phyloP scores from a whole-genome alignment of 2,329 filamentous ascomycete species.

The Raffaelea arxii region DNA sequence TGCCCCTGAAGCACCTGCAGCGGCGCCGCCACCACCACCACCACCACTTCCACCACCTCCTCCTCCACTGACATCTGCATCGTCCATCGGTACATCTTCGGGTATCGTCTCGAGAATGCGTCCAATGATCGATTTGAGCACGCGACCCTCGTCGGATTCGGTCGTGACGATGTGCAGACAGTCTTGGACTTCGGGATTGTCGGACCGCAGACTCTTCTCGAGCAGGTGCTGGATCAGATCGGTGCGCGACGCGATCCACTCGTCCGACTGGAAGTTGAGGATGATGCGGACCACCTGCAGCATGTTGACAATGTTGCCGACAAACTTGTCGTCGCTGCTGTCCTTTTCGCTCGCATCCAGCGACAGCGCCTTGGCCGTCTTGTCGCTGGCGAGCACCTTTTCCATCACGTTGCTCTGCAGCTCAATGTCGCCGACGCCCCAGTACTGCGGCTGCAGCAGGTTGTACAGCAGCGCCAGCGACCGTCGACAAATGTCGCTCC shows the following conservation, averaged over 20 bases:
- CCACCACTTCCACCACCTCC: too few species aligned
- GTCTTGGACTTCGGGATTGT: conserved; percentile 88
- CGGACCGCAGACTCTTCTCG: conserved; percentile 79
- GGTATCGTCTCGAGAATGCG: conserved; percentile 85
- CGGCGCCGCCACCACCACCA: too few species aligned
- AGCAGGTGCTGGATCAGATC: conserved; percentile 74
- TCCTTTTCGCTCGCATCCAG: conserved; percentile 54
- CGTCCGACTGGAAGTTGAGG: conserved; percentile 75
- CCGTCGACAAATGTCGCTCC: conserved; percentile 76
- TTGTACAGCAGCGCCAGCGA: conserved; percentile 74
- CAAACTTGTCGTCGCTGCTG: conserved; percentile 69
- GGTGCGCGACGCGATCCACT: conserved; percentile 80
- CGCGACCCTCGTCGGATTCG: conserved; percentile 57
- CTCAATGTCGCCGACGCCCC: conserved; percentile 87
- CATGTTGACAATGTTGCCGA: conserved; percentile 85
- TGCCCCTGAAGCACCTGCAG: too few species aligned
- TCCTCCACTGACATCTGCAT: conserved; percentile 75
- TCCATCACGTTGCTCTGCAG: conserved; percentile 87
- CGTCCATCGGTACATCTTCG: conserved; percentile 62
- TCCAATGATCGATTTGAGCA: conserved; percentile 66
- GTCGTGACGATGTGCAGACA: conserved; percentile 70
- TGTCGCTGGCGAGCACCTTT: conserved; percentile 73
- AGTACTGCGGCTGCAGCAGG: conserved; percentile 76
- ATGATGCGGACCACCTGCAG: conserved; percentile 87
- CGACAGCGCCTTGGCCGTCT: conserved; percentile 51